A percentile compares a stretch with the other conserved stretches of the same genome.
phyloP scores from a whole-genome alignment of 2,329 filamentous ascomycete species.

The Hypoxylon sp. region DNA sequence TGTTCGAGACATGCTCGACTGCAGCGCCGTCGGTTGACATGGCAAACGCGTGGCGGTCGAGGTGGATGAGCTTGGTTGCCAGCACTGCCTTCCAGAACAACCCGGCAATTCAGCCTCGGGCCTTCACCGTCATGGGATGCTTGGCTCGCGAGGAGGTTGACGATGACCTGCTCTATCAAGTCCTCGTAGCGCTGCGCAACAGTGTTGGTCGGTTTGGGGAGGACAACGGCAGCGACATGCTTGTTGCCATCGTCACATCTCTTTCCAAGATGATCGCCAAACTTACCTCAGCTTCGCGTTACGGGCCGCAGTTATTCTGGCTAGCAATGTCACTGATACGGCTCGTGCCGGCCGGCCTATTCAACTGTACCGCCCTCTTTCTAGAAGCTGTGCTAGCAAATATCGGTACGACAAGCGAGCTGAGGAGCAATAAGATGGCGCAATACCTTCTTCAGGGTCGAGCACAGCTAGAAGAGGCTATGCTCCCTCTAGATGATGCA shows the following conservation, averaged over 20 bases:
- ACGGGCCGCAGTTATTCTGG: constrained; percentile 75
- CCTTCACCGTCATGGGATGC: constrained; percentile 76
- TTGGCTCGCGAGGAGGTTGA: constrained; percentile 75
- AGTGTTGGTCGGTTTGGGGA: constrained; percentile 71
- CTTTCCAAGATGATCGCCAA: constrained; percentile 77
- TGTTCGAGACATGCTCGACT: constrained; percentile 70
- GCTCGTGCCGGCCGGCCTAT: constrained; percentile 67
- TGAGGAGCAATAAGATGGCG: constrained; percentile 67
- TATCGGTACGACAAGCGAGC: constrained; percentile 67
- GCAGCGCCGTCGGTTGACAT: constrained; percentile 71
- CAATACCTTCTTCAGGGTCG: constrained; percentile 68
- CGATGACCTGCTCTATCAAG: constrained; percentile 74
- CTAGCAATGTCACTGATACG: constrained; percentile 71
- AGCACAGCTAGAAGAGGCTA: constrained; percentile 66
- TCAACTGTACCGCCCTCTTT: constrained; percentile 71
- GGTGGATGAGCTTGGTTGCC: constrained; percentile 77
- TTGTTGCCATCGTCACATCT: constrained; percentile 71
- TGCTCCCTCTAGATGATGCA: constrained; percentile 67
- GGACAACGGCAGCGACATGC: constrained; percentile 71
- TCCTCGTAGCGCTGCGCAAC: constrained; percentile 71
- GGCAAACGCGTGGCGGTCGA: constrained; percentile 73
- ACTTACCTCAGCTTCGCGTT: constrained; percentile 70
- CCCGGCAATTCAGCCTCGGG: constrained; percentile 72
- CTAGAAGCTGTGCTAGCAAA: constrained; percentile 71
- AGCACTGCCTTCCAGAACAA: constrained; percentile 78